Base-by-base conservation (phyloP, 2,329 filamentous ascomycete species). In the Endothia cerciana region DNA sequence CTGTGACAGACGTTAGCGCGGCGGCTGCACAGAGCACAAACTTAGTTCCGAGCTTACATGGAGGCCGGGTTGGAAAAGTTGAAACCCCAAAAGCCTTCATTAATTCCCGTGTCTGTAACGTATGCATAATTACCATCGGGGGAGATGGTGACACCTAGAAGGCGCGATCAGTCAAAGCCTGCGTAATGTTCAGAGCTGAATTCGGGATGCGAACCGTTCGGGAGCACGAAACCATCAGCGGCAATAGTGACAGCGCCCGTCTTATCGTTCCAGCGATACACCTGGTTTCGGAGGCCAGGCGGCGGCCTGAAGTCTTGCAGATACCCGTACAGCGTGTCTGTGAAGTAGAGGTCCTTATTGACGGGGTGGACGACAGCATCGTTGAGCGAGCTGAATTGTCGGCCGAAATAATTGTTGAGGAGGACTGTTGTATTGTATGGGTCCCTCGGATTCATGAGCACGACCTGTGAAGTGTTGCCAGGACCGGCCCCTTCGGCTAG, bases 301-400 rank as follows among this genome's bases (percentile, higher is more conserved):
- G 73, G 69, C 0, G 83, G 83, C 0, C 87, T 80, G 70, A 89
- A 88, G 30, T 84, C 79, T 71, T 89, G 87, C 51, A 84, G 78
- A 67, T 80, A 84, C 3, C 85, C 87, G 69, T 89, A 89, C 8
- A 82, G 79, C 0, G 85, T 83, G 65, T 90, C 87, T 1, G 87
- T 89, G 70, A 90, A 89, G 77, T 87, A 90, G n/a, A 89, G 76
- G 33, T 86, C 81, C n/a, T 81, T 80, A 65, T 83, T 87, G 13
- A 74, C 73, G 38, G 85, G 80, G 69, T 88, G 81, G 64, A 86
- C 72, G 1, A 81, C 79, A 0, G 85, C 79, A 67, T 89, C 87
- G 69, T 89, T 89, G 13, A 88, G 74, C 0, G 85, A 88, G 72
- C 82, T 87, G 75, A 89, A 89, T 49, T 83, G 79, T 2, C 85